Base-by-base conservation (phyloP, 1,284 basidiomycete genomes). In the Rugiboletus extremiorientalis region DNA sequence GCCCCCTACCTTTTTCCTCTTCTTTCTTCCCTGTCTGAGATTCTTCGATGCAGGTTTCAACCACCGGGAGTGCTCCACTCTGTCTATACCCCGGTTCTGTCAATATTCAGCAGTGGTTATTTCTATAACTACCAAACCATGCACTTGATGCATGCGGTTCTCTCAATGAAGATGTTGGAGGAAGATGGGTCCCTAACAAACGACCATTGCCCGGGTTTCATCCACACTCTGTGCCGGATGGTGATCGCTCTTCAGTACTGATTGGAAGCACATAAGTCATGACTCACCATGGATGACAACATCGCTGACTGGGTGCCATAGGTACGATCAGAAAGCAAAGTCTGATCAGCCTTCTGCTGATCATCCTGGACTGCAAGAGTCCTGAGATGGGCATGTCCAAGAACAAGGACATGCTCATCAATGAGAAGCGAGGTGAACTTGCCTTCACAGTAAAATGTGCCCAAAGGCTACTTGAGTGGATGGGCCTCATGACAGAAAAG, bases 51-150 rank as follows among this genome's bases (percentile, higher is more conserved):
- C 28, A 65, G 58, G 56, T 61, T 66, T 20, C 62, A 65, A 51
- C 56, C 50, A 0, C 54, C 50, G 0, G 45, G 42, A 2, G 50
- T 60, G 0, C 18, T 65, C 0, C 62, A 65, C 23, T 0, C 0
- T 0, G 46, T 65, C 4, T 65, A 60, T 14, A 65, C 49, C 0
- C 53, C 54, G 0, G 33, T 64, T 1, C 11, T 44, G 0, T 54
- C 56, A 0, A 49, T 66, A 0, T 59, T 65, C 28, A 65, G 18
- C 0, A 43, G 63, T 0, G 50, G 48, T 0, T 66, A 65, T 1
- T 66, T 60, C 2, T 65, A 43, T 23, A 47, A 10, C 11, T 65
- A 60, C 6, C 10, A 60, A 0, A 66, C 48, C 0, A 63, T 62
- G 53, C 55, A 62, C 3, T 25, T 62, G 0, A 65, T 44, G 0